Evolutionary conservation across 306 rosid species (phyloP).

Genomic region (Biancaea sappan): DNA sequence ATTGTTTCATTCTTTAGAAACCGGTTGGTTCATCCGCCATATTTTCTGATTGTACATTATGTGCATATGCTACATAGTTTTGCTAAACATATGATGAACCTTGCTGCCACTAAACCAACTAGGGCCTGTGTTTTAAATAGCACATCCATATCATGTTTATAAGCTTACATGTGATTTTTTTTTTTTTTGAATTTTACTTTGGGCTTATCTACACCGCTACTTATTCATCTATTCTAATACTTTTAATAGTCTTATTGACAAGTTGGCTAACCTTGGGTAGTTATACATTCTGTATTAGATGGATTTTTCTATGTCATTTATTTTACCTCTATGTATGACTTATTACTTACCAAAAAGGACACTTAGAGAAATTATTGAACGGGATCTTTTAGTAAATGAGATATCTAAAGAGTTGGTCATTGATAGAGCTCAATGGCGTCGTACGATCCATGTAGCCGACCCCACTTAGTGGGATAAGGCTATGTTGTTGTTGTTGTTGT

Average conservation of each 20-base stretch:
- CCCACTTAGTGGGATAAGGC: too few species aligned
- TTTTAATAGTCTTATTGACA: not conserved
- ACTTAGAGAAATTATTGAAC: too few species aligned
- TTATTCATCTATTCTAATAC: not conserved
- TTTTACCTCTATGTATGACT: slow-evolving; percentile 4
- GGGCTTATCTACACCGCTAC: not conserved
- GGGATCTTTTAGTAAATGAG: too few species aligned
- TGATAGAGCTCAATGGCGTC: too few species aligned
- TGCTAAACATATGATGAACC: slow-evolving; percentile 15
- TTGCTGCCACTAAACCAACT: not conserved
- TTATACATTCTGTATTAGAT: not conserved
- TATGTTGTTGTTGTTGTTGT: too few species aligned
- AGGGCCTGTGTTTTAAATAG: slow-evolving; percentile 18
- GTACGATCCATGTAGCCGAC: too few species aligned
- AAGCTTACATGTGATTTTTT: not conserved
- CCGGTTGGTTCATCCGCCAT: not conserved
- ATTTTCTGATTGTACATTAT: not conserved
- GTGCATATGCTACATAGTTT: slow-evolving; percentile 20
- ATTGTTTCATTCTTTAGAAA: not conserved
- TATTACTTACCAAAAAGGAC: too few species aligned
- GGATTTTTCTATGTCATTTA: not conserved
- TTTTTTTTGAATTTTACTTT: too few species aligned
- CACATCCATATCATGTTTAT: not conserved
- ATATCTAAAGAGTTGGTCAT: too few species aligned
- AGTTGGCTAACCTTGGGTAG: not conserved